Percentiles rank a stretch among this genome's conserved stretches.
These are phyloP conservation scores for Cryptococcus maquisensis DNA, from an alignment of 1,284 basidiomycete genomes.

Conservation along the genomic window DNA sequence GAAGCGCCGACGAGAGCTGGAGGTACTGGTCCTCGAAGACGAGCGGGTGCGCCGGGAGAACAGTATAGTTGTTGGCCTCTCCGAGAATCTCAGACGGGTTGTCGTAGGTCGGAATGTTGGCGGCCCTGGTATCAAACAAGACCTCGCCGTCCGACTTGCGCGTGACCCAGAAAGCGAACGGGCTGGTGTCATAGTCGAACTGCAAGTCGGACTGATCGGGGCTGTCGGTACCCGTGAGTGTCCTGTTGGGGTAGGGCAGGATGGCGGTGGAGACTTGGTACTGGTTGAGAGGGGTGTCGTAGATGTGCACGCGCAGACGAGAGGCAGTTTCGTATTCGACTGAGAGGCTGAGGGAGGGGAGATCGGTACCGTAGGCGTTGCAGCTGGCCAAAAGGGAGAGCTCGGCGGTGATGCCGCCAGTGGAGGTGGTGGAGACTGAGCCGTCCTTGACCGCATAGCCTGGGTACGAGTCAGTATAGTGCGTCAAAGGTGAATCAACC, in stretches of 20 bases:
- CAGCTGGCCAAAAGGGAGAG: slow-evolving; percentile 47
- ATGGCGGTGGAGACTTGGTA: slow-evolving; percentile 67
- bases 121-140: slow-evolving; percentile 63
- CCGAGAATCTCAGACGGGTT: slow-evolving; percentile 38
- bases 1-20: slow-evolving; percentile 51
- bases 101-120: slow-evolving; percentile 56
- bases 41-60: slow-evolving; percentile 53
- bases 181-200: slow-evolving; percentile 63
- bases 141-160: slow-evolving; percentile 52
- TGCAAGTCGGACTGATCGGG: slow-evolving; percentile 11
- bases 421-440: slow-evolving; percentile 5
- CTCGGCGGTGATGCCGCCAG: slow-evolving; percentile 12
- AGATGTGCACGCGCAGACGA: slow-evolving; percentile 66
- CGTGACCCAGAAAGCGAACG: slow-evolving; percentile 75
- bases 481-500: no score
- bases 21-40: slow-evolving; percentile 80
- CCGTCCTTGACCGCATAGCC: slow-evolving; percentile 11
- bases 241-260: slow-evolving; percentile 63
- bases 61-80: slow-evolving; percentile 37
- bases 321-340: slow-evolving; percentile 29
- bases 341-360: slow-evolving; percentile 58
- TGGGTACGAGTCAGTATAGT: slow-evolving; percentile 1
- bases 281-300: slow-evolving; percentile 56
- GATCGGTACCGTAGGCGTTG: slow-evolving; percentile 65
- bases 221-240: slow-evolving; percentile 12